phyloP scores from a whole-genome alignment of 768 basidiomycete genomes.

The Mrakia hoshinonis region DNA sequence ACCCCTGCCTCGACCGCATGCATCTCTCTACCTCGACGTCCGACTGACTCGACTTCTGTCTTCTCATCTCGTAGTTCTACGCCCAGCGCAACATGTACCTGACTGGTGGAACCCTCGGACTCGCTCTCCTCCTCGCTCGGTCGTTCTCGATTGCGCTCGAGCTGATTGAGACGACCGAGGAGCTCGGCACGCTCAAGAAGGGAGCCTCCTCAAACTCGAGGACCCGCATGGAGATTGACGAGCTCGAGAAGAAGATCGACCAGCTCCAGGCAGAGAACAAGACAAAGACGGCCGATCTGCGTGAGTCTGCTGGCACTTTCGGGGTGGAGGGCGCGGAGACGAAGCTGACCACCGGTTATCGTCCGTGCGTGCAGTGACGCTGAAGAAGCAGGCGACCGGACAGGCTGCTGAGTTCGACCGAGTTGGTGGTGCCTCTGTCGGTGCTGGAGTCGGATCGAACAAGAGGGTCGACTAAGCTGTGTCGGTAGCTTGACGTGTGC shows the following conservation, averaged over 20 bases:
- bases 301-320: constrained; percentile 42
- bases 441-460: constrained; percentile 3
- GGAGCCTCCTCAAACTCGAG: constrained; percentile 42
- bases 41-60: background rate
- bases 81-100: constrained; percentile 60
- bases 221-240: constrained; percentile 36
- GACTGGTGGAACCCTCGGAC: constrained; percentile 60
- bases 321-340: too few relatives aligned
- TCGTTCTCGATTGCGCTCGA: constrained; percentile 88
- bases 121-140: constrained; percentile 86
- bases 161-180: constrained; percentile 79
- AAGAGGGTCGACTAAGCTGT: constrained; percentile 23
- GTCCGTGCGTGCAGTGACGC: constrained; percentile 48
- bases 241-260: constrained; percentile 52
- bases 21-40: background rate
- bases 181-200: constrained; percentile 73
- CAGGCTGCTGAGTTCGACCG: constrained; percentile 74
- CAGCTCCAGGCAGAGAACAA: constrained; percentile 58
- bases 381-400: constrained; percentile 73
- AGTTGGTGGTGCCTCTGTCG: constrained; percentile 31
- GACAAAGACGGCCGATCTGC: constrained; percentile 57
- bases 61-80: constrained; percentile 27
- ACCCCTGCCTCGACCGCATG: background rate
- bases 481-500: too few relatives aligned
- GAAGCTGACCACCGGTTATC: background rate